Base-by-base conservation (phyloP, 2,329 filamentous ascomycete species). In the Colletotrichum lentis region DNA sequence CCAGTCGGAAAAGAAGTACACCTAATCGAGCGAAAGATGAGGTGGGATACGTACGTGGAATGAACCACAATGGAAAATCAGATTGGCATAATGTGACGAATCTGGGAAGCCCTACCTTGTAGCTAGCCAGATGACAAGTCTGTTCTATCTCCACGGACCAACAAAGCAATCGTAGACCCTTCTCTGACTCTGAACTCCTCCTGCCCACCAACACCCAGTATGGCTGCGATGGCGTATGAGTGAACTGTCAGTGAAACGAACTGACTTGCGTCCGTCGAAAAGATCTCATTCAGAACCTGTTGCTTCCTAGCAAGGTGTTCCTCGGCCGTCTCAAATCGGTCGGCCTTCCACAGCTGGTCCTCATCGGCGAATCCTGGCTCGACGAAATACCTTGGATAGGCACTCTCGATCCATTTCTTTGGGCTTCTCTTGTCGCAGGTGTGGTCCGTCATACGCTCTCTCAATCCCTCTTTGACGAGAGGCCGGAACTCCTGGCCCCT, bases 401-500 rank as follows among this genome's bases (percentile, higher is more conserved):
- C 77, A 16, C 77, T 69, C 1, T 76, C 76, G 69, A 90, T 87
- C 73, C 79, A 83, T 0, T 80, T 78, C 50, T 79, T 80, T 8
- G 78, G 75, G 57, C 82, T 82, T 18, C 88, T 80, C 18, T 84
- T 81, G 74, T 90, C 87, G 73, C 88, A 90, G 0, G 87, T 90
- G 73, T 90, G 88, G 62, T 84, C 80, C 10, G 85, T 87, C 65
- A 88, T 81, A 2, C 85, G 83, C 74, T 91, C 88, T 22, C 88
- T 80, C 16, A 90, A 78, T 5, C 83, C 74, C 66, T 90, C 88
- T 73, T 88, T 89, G 72, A 90, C 76, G 1, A 82, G 76, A 0
- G 86, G 86, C 6, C 74, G 77, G 69, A 87, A 87, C 0, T 79
- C 77, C 12, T 71, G 73, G 75, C 46, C 83, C 70, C 63, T 78